These are phyloP conservation scores for Beauveria sp. DNA, from an alignment of 2,329 filamentous ascomycete species.

Conservation along the genomic window DNA sequence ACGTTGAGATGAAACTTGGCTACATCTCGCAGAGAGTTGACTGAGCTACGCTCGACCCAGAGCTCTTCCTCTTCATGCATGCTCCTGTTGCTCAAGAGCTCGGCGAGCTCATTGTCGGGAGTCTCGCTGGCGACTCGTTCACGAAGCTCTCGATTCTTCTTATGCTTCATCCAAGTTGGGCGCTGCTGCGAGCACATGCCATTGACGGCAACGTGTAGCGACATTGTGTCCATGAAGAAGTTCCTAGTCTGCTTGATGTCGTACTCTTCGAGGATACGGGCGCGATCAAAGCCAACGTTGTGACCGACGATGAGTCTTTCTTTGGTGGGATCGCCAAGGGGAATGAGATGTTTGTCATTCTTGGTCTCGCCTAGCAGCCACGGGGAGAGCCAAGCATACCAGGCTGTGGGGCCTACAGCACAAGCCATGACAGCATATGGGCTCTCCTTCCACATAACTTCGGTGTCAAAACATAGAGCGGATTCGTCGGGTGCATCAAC, in stretches of 20 bases:
- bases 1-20: slow-evolving; percentile 93
- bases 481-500: slow-evolving; percentile 72
- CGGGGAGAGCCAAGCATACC: slow-evolving; percentile 97
- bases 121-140: slow-evolving; percentile 71
- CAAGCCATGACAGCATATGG: slow-evolving; percentile 96
- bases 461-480: slow-evolving; percentile 88
- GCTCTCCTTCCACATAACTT: slow-evolving; percentile 92
- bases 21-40: slow-evolving; percentile 92
- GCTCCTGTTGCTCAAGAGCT: slow-evolving; percentile 59
- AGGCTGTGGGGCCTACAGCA: slow-evolving; percentile 78
- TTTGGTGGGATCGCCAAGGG: slow-evolving; percentile 68
- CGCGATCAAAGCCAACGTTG: slow-evolving; percentile 92
- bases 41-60: slow-evolving; percentile 89
- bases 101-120: slow-evolving; percentile 61
- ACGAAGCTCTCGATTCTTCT: slow-evolving; percentile 77
- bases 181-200: slow-evolving; percentile 97
- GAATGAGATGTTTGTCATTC: slow-evolving; percentile 72
- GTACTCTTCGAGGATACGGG: slow-evolving; percentile 85
- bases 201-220: slow-evolving; percentile 92
- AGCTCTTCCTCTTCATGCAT: slow-evolving; percentile 87
- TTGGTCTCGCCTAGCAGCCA: slow-evolving; percentile 83
- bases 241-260: slow-evolving; percentile 73
- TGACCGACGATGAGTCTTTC: slow-evolving; percentile 82
- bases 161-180: slow-evolving; percentile 95
- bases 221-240: slow-evolving; percentile 95